These are phyloP conservation scores for Fusarium sp. DNA, from an alignment of 2,329 filamentous ascomycete species.

Conservation along the genomic window DNA sequence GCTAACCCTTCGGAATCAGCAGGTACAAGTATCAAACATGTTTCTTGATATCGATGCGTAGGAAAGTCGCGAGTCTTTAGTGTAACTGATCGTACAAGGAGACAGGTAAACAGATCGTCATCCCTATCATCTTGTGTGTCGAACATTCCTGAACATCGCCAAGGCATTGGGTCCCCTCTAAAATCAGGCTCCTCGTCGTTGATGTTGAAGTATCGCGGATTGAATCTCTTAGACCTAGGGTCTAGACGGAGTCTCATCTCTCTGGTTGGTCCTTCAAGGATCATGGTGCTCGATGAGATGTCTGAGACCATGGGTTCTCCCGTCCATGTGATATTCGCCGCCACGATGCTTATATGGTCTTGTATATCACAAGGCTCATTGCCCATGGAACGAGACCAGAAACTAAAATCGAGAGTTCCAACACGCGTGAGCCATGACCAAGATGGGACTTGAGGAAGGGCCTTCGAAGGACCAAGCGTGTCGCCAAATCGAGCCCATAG, in stretches of 20 bases:
- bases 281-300: background rate
- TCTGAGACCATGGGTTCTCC: slow-evolving; percentile 1
- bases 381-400: background rate
- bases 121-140: background rate
- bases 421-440: slow-evolving; percentile 23
- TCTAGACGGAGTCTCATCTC: slow-evolving; percentile 1
- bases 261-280: background rate
- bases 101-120: slow-evolving; percentile 3
- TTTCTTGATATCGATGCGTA: background rate
- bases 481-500: slow-evolving; percentile 2
- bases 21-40: background rate
- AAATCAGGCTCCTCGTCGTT: background rate
- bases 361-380: too few relatives aligned
- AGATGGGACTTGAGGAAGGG: background rate
- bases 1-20: background rate
- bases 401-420: background rate
- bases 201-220: background rate
- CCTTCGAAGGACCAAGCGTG: background rate
- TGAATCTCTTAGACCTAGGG: background rate
- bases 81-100: slow-evolving; percentile 4
- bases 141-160: slow-evolving; percentile 8
- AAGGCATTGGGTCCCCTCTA: background rate
- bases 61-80: too few relatives aligned
- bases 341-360: background rate
- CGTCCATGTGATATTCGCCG: background rate